Evolutionary conservation across 768 basidiomycete genomes (phyloP).

Genomic region (Xerocomellus intermedius): DNA sequence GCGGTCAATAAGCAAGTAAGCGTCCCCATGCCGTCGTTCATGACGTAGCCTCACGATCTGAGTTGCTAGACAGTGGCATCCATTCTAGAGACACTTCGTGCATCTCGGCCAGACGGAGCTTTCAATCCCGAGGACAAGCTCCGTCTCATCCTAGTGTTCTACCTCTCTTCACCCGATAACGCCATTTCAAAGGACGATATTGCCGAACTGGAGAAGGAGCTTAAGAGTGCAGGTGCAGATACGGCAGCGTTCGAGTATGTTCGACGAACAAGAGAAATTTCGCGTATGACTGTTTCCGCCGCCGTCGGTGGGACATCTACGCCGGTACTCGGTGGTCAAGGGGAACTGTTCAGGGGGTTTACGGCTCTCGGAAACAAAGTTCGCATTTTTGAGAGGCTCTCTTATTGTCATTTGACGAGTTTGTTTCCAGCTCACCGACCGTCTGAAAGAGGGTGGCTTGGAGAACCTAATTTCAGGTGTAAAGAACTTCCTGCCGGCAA

Average conservation of each 20-base stretch:
- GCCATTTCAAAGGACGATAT: constrained; percentile 86
- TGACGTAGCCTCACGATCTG: neutral
- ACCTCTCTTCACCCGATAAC: constrained; percentile 82
- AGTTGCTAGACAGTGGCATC: constrained; percentile 61
- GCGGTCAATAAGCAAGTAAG: constrained; percentile 79
- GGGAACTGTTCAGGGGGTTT: constrained; percentile 92
- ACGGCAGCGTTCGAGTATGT: constrained; percentile 88
- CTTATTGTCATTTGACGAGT: neutral
- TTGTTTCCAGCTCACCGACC: constrained; percentile 75
- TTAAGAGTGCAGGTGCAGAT: constrained; percentile 80
- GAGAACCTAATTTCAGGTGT: constrained; percentile 97
- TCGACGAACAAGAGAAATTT: constrained; percentile 86
- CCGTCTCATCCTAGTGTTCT: constrained; percentile 92
- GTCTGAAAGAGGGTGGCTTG: constrained; percentile 92
- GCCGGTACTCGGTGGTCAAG: constrained; percentile 67
- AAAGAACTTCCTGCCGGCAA: constrained; percentile 94
- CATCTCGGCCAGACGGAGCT: constrained; percentile 58
- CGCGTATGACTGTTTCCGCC: constrained; percentile 81
- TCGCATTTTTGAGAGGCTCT: constrained; percentile 22
- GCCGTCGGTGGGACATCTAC: constrained; percentile 59
- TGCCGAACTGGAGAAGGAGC: constrained; percentile 80
- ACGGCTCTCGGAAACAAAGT: constrained; percentile 89
- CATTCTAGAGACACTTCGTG: constrained; percentile 86
- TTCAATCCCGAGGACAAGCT: constrained; percentile 84
- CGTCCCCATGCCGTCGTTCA: neutral